These are phyloP conservation scores for Termitomyces sp. DNA, from an alignment of 768 basidiomycete genomes.

Conservation along the genomic window DNA sequence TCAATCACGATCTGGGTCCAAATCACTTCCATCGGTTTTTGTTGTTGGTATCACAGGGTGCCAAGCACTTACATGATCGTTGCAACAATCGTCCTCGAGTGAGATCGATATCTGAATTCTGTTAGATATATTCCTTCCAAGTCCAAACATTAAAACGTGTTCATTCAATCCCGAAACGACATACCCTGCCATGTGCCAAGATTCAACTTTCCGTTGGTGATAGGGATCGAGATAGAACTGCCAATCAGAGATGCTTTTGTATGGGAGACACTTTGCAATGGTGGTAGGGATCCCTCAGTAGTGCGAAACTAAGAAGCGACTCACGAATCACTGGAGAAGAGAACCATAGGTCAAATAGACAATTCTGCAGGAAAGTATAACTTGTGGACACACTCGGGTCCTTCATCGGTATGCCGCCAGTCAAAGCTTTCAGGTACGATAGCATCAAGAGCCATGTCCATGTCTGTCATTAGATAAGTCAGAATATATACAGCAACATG, in stretches of 20 bases:
- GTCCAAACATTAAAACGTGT: neutral
- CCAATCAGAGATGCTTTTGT: constrained; percentile 88
- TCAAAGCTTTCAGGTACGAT: constrained; percentile 80
- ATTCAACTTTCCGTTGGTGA: constrained; percentile 71
- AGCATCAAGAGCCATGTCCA: constrained; percentile 90
- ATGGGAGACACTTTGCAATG: constrained; percentile 68
- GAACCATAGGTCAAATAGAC: neutral
- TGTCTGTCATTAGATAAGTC: constrained; percentile 44
- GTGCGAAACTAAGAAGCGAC: constrained; percentile 17
- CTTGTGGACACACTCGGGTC: constrained; percentile 60
- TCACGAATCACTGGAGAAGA: constrained; percentile 63
- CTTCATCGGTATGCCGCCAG: constrained; percentile 90
- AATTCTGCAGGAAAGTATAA: neutral
- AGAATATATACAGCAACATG: neutral
- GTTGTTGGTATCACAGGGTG: neutral
- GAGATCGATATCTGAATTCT: constrained; percentile 71
- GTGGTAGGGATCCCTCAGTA: neutral
- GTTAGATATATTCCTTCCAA: constrained; percentile 74
- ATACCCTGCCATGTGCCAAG: constrained; percentile 92
- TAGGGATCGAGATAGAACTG: constrained; percentile 75
- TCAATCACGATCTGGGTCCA: constrained; percentile 1
- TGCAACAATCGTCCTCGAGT: constrained; percentile 68
- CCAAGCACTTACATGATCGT: constrained; percentile 63
- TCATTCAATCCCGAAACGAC: constrained; percentile 5
- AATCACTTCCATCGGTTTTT: neutral